These are phyloP conservation scores for Skeletonema grethae DNA, from an alignment of 108 stramenopile genomes.

Conservation along the genomic window DNA sequence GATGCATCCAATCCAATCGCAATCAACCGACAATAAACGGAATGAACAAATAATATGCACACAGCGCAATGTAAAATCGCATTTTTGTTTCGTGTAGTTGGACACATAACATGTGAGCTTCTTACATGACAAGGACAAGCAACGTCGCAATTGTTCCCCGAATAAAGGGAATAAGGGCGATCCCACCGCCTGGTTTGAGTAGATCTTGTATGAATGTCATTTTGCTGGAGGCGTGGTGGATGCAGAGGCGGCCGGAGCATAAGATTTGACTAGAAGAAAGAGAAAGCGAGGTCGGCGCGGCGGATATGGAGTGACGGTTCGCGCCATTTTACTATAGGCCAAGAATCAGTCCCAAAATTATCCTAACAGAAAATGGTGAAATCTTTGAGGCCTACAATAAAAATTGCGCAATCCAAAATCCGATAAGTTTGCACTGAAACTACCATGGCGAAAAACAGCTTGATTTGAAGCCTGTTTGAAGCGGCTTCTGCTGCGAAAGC, in stretches of 20 bases:
- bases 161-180: slow-evolving; percentile 86
- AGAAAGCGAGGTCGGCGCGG: too few relatives aligned
- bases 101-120: neutral
- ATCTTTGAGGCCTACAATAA: neutral
- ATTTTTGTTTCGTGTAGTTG: neutral
- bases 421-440: too few relatives aligned
- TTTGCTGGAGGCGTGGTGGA: neutral
- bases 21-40: neutral
- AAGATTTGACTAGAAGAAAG: too few relatives aligned
- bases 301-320: neutral
- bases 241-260: neutral
- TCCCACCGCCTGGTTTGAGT: slow-evolving; percentile 83
- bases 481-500: too few relatives aligned
- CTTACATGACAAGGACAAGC: slow-evolving; percentile 61
- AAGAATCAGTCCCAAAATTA: neutral
- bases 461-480: too few relatives aligned
- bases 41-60: neutral
- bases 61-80: neutral
- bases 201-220: slow-evolving; percentile 70
- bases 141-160: slow-evolving; percentile 67
- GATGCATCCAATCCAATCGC: neutral
- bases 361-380: neutral
- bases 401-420: neutral
- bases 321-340: neutral
- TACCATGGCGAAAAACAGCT: too few relatives aligned